A percentile compares a stretch with the other conserved stretches of the same genome.
Conservation (phyloP, 257 asterid species). For the Scutellaria barbata region DNA sequence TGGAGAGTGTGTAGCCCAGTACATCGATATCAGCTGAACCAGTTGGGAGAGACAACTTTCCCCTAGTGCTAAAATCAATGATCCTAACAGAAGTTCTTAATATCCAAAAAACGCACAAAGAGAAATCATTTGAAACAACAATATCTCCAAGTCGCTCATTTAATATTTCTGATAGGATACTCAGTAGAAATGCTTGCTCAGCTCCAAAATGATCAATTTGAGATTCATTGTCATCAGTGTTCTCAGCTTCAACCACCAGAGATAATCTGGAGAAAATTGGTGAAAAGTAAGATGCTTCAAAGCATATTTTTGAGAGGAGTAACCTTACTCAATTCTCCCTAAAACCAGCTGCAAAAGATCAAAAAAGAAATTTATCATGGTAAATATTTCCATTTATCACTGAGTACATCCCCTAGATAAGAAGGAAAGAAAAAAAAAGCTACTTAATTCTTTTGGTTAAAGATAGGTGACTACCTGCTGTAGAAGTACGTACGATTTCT, state of each 20-base stretch:
- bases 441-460: too few species aligned
- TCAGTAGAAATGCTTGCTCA: slow-evolving; percentile 60
- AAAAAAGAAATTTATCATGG: slow-evolving; percentile 29
- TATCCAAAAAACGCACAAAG: slow-evolving; percentile 48
- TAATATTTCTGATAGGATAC: slow-evolving; percentile 57
- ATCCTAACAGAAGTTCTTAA: slow-evolving; percentile 47
- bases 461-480: slow-evolving; percentile 48
- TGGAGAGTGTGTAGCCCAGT: slow-evolving; percentile 66
- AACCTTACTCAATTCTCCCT: slow-evolving; percentile 65
- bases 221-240: slow-evolving; percentile 30
- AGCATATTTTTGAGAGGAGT: slow-evolving; percentile 65
- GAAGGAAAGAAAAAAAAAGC: too few species aligned
- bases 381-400: not conserved
- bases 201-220: slow-evolving; percentile 40
- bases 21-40: slow-evolving; percentile 61
- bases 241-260: slow-evolving; percentile 30
- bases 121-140: slow-evolving; percentile 47
- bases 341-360: slow-evolving; percentile 65
- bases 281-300: slow-evolving; percentile 49
- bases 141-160: slow-evolving; percentile 52
- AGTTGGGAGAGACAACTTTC: slow-evolving; percentile 62
- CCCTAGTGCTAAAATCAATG: slow-evolving; percentile 45
- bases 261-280: slow-evolving; percentile 54
- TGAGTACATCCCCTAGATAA: too few species aligned
- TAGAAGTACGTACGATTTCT: slow-evolving; percentile 60